Base-by-base conservation (phyloP, 345 rosid genomes). In the Noccaea caerulescens region DNA sequence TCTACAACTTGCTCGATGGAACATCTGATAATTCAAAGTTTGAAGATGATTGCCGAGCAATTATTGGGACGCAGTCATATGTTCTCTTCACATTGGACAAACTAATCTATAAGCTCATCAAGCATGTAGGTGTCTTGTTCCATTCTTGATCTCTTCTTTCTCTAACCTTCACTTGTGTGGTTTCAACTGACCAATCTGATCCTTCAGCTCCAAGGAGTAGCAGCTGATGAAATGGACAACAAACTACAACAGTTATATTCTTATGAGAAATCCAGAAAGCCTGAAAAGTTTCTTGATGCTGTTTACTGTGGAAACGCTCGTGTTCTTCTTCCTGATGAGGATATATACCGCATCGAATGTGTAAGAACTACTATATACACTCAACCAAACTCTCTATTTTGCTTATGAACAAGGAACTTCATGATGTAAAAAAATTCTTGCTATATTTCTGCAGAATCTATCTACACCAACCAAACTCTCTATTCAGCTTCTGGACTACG, bases 41-140 rank as follows among this genome's bases (percentile, higher is more conserved):
- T 66, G 99, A 94, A 84, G 98, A 94, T 70, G 99, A 94, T 25
- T 94, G 99, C 63, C 92, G 97, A 30, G 90, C 96, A 79, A 89
- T 92, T 50, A 88, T 94, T 46, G 99, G 99, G 58, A 91, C 98
- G 2, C 99, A 89, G 77, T 94, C 99, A 32, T 94, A 94, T 65
- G 80, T 94, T 39, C 84, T 94, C 8, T 94, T 94, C 83, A 94
- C 99, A 45, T 77, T 94, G 83, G 98, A 94, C 80, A 94, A 94
- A 75, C 81, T 94, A 77, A 88, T 94, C 50, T 88, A 83, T 78
- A 92, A 92, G 82, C 85, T 92, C 72, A 91, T 90, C 73, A 92
- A 90, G 75, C 98, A 92, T 86, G 99, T 90, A 77, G 65, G 20
- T 72, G 13, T 12, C 52, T 52, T 12, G 8, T 49, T 43, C 38